Evolutionary conservation across 495 filamentous ascomycete species (phyloP).

Genomic region (Ascobolus immersus): DNA sequence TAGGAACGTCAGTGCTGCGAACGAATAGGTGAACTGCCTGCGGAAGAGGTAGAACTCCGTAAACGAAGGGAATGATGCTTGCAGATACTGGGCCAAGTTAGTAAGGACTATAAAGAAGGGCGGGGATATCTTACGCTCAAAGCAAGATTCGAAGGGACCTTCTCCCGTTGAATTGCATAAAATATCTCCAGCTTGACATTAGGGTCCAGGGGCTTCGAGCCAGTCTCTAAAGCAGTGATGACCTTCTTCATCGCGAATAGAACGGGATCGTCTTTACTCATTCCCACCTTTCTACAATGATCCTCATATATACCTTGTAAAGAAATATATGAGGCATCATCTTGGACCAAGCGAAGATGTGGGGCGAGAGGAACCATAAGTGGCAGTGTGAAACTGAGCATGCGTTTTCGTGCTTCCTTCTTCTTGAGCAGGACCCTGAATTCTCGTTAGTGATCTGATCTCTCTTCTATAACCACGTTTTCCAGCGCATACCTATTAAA

Average conservation of each 20-base stretch:
- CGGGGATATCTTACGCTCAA: constrained; percentile 25
- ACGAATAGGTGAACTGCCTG: constrained; percentile 82
- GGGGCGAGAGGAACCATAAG: constrained; percentile 85
- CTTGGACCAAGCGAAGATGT: constrained; percentile 75
- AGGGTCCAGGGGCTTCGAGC: constrained; percentile 15
- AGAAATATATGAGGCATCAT: constrained; percentile 81
- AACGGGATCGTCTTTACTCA: constrained; percentile 83
- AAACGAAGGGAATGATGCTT: constrained; percentile 56
- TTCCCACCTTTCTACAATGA: constrained; percentile 59
- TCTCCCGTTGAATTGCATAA: constrained; percentile 71
- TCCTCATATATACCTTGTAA: constrained; percentile 89
- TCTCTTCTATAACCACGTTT: not conserved
- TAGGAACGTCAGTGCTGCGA: constrained; percentile 93
- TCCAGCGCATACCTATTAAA: constrained; percentile 54
- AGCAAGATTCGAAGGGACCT: constrained; percentile 53
- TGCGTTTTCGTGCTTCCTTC: constrained; percentile 80
- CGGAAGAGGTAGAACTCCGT: constrained; percentile 96
- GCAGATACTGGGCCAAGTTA: constrained; percentile 37
- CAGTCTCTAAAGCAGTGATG: constrained; percentile 36
- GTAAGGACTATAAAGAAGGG: not conserved
- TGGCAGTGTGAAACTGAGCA: constrained; percentile 85
- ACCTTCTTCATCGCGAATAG: constrained; percentile 88
- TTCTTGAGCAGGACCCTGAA: constrained; percentile 38
- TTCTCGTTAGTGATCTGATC: not conserved
- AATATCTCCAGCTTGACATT: constrained; percentile 59